Evolutionary conservation across 495 filamentous ascomycete species (phyloP).

Genomic region (Tuber melanosporum): DNA sequence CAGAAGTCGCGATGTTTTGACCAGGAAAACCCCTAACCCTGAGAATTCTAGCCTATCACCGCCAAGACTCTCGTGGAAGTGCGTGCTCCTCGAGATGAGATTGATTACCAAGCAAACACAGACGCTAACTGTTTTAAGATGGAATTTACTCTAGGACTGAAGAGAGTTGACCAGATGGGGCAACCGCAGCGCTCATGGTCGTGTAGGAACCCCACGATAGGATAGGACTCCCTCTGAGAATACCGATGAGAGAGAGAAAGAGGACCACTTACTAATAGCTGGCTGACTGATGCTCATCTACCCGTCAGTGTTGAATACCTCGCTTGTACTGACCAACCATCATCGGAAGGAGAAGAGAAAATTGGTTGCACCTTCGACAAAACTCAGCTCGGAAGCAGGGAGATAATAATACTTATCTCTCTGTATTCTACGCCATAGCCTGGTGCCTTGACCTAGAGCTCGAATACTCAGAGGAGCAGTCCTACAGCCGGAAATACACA

Average conservation of each 20-base stretch:
- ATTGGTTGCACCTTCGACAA: neutral
- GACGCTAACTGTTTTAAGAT: neutral
- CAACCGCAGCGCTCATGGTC: neutral
- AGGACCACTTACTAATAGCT: neutral
- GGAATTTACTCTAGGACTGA: neutral
- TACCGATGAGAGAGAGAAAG: neutral
- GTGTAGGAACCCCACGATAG: neutral
- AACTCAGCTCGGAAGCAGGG: neutral
- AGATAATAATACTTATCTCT: neutral
- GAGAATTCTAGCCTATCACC: neutral
- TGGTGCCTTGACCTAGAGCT: neutral
- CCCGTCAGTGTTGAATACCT: neutral
- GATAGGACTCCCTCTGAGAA: neutral
- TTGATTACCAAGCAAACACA: neutral
- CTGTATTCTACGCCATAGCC: neutral
- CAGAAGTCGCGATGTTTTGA: slow-evolving; percentile 6
- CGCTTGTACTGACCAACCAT: neutral
- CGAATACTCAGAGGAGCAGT: neutral
- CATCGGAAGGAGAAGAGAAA: neutral
- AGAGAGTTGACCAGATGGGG: neutral
- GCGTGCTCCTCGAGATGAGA: neutral
- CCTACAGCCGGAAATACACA: neutral
- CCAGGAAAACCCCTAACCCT: neutral
- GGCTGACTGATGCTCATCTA: neutral
- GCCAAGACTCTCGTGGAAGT: neutral